Evolutionary conservation across 2,329 filamentous ascomycete species (phyloP).

Genomic region (Penicillium sp.): DNA sequence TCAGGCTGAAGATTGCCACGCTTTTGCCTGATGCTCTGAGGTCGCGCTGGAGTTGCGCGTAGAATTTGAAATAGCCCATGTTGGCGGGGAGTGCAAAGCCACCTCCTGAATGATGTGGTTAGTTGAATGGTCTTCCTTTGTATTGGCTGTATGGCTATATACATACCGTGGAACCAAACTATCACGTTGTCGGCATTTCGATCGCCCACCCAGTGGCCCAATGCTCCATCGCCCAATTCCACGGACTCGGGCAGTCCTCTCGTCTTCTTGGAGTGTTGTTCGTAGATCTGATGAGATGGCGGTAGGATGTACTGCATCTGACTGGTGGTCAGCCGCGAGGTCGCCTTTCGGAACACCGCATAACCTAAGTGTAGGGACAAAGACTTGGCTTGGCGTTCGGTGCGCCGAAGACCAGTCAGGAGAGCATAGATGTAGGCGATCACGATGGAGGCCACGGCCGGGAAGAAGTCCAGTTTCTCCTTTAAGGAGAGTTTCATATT

Average conservation of each 20-base stretch:
- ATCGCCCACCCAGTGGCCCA: slow-evolving; percentile 43
- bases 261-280: slow-evolving; percentile 27
- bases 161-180: slow-evolving; percentile 41
- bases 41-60: slow-evolving; percentile 46
- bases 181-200: slow-evolving; percentile 39
- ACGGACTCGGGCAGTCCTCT: slow-evolving; percentile 30
- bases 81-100: slow-evolving; percentile 55
- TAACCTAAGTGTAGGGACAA: slow-evolving; percentile 38
- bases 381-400: slow-evolving; percentile 31
- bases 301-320: slow-evolving; percentile 36
- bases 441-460: slow-evolving; percentile 31
- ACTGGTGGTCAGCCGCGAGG: slow-evolving; percentile 26
- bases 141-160: not conserved
- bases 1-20: slow-evolving; percentile 54
- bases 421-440: slow-evolving; percentile 31
- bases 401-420: slow-evolving; percentile 31
- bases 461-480: slow-evolving; percentile 37
- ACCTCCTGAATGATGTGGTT: slow-evolving; percentile 45
- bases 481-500: slow-evolving; percentile 27
- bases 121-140: not conserved
- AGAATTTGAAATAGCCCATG: slow-evolving; percentile 52
- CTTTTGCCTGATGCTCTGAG: slow-evolving; percentile 46
- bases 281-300: slow-evolving; percentile 32
- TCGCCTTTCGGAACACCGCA: slow-evolving; percentile 35
- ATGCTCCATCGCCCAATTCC: slow-evolving; percentile 34